Percentiles rank a stretch among this genome's conserved stretches.
Evolutionary conservation across 345 rosid species (phyloP).

Genomic region (Eucalyptus erythrocorys): DNA sequence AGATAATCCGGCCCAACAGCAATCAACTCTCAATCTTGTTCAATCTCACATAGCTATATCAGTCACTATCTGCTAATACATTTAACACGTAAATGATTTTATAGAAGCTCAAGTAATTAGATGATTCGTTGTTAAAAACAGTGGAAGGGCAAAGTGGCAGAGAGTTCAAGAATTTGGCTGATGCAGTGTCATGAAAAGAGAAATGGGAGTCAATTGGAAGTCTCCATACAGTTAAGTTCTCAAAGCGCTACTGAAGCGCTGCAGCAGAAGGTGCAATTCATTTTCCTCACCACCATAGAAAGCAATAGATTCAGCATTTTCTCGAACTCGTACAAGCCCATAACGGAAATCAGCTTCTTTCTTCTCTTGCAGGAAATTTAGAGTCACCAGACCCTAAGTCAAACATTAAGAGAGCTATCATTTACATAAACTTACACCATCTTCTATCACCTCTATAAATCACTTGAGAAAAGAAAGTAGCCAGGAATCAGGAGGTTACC

Average conservation of each 20-base stretch:
- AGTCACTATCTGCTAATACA: neutral
- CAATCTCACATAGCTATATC: neutral
- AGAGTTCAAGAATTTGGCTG: neutral
- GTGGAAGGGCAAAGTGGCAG: neutral
- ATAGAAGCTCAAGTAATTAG: neutral
- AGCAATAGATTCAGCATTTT: slow-evolving; percentile 95
- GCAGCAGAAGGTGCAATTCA: slow-evolving; percentile 79
- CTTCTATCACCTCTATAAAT: neutral
- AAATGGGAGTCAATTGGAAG: slow-evolving; percentile 2
- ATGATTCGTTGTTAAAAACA: neutral
- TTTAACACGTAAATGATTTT: neutral
- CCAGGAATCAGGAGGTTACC: slow-evolving; percentile 21
- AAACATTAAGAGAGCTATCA: neutral
- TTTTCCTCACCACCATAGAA: slow-evolving; percentile 91
- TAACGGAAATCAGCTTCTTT: slow-evolving; percentile 97
- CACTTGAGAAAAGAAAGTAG: neutral
- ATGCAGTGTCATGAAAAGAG: neutral
- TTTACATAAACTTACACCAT: neutral
- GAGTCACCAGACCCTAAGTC: slow-evolving; percentile 70
- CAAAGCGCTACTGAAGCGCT: slow-evolving; percentile 83
- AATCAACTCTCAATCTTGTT: neutral
- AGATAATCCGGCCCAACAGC: neutral
- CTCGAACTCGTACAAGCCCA: slow-evolving; percentile 93
- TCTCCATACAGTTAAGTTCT: slow-evolving; percentile 54
- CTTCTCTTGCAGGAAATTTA: slow-evolving; percentile 96